Base-by-base conservation (phyloP, 139 green algal genomes). In the Micromonas pusilla region DNA sequence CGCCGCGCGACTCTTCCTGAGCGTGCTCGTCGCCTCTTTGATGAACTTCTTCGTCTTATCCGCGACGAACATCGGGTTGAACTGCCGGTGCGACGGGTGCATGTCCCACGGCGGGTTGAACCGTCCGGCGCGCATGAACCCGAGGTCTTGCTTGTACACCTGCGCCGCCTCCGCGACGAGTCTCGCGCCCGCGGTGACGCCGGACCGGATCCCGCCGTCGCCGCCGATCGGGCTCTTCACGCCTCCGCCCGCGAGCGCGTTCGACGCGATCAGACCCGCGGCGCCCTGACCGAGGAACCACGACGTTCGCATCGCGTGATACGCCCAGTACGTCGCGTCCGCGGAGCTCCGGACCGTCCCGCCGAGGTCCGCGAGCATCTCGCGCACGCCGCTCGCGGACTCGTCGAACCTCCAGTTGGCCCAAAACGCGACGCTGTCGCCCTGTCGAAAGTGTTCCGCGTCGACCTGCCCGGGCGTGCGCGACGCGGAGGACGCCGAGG, bases 91-190 rank as follows among this genome's bases (percentile, higher is more conserved):
- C 4, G 19, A 28, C 0, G 70, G 60, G 26, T 84, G 81, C 91
- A 96, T 96, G 83, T 97, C 92, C 83, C 87, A 96, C 0, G 92
- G 92, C 72, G 92, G 57, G 20, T 79, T 83, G 85, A 93, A 96
- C 3, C 23, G 38, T 2, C 76, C 80, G 33, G 73, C 52, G 33
- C 78, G 23, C 60, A 79, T 79, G 60, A 45, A 26, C 73, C 19
- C 33, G 25, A 79, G 39, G 73, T 79, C 73, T n/a, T 74, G 52
- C 13, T 30, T 23, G 73, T 62, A 79, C 31, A 33, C 37, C 60
- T 76, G 28, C 13, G 78, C 19, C 33, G 73, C 53, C 57, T 39
- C 65, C 2, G 2, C 3, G 6, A 67, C 38, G 37, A 66, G 30
- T 33, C 54, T 72, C 25, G 71, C 30, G 62, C 5, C 36, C 70